These are phyloP conservation scores for Pyricularia sp. DNA, from an alignment of 2,329 filamentous ascomycete species.

Conservation along the genomic window DNA sequence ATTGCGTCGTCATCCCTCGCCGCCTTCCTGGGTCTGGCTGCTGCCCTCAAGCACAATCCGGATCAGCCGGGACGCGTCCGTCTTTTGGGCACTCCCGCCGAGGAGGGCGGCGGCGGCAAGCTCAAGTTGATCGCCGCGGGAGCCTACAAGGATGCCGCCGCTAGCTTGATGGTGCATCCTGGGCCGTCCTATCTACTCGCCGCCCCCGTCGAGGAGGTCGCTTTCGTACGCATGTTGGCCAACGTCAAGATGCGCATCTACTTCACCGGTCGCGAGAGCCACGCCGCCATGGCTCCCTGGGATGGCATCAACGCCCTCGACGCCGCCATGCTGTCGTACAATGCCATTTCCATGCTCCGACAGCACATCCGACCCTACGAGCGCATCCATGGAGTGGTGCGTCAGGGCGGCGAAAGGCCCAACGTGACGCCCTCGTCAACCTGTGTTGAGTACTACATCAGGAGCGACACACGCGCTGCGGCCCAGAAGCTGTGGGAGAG, in stretches of 20 bases:
- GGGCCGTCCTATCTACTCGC: constrained; percentile 7
- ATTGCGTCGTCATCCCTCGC: constrained; percentile 27
- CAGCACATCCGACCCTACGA: constrained; percentile 37
- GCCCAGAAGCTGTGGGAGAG: constrained; percentile 20
- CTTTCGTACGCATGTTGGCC: constrained; percentile 11
- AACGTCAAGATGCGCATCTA: constrained; percentile 19
- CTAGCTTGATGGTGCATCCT: constrained; percentile 31
- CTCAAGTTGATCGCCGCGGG: constrained; percentile 32
- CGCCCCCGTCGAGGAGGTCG: constrained; percentile 9
- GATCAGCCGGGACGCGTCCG: constrained; percentile 16
- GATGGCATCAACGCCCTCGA: constrained; percentile 38
- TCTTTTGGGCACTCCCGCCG: constrained; percentile 32
- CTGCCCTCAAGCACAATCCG: constrained; percentile 12
- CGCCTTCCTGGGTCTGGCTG: constrained; percentile 23
- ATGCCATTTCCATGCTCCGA: constrained; percentile 29
- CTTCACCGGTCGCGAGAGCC: constrained; percentile 31
- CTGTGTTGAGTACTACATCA: constrained; percentile 32
- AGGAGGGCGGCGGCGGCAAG: constrained; percentile 33
- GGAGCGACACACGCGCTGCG: constrained; percentile 27
- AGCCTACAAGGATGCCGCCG: constrained; percentile 26
- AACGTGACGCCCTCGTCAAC: constrained; percentile 28
- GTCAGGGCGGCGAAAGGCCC: constrained; percentile 24
- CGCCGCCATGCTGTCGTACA: constrained; percentile 28
- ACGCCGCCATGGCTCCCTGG: constrained; percentile 37
- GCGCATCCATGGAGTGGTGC: constrained; percentile 40